Conservation (phyloP, 2,329 filamentous ascomycete species). For the Phialophora chinensis region DNA sequence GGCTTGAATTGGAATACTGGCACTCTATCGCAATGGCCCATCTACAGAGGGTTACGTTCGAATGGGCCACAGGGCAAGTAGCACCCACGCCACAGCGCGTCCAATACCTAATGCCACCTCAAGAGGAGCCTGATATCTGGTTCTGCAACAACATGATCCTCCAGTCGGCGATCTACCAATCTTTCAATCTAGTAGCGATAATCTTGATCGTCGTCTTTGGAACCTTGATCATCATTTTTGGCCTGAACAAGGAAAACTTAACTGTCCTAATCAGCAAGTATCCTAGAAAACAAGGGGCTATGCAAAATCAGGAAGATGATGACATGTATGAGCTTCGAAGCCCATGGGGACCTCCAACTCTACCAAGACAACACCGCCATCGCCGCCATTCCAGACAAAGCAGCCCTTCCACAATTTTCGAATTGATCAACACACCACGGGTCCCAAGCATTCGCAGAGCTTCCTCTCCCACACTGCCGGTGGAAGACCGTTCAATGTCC, state of each 20-base stretch:
- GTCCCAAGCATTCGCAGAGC: neutral
- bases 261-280: slow-evolving; percentile 11
- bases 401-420: neutral
- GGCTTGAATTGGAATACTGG: slow-evolving; percentile 31
- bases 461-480: slow-evolving; percentile 1
- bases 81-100: slow-evolving; percentile 22
- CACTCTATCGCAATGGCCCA: slow-evolving; percentile 35
- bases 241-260: slow-evolving; percentile 21
- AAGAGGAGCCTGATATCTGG: slow-evolving; percentile 28
- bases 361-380: neutral
- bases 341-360: neutral
- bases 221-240: slow-evolving; percentile 17
- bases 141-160: slow-evolving; percentile 33
- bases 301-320: slow-evolving; percentile 25
- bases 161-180: slow-evolving; percentile 28
- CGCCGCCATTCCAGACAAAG: neutral
- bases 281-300: slow-evolving; percentile 1
- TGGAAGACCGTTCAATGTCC: neutral
- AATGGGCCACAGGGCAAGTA: slow-evolving; percentile 32
- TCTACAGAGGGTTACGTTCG: slow-evolving; percentile 28
- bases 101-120: slow-evolving; percentile 17
- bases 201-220: slow-evolving; percentile 32
- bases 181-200: slow-evolving; percentile 33
- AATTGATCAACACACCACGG: neutral
- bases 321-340: slow-evolving; percentile 23